Evolutionary conservation across 805 yeast species (phyloP).

Genomic region (Saccharomyces eubayanus): DNA sequence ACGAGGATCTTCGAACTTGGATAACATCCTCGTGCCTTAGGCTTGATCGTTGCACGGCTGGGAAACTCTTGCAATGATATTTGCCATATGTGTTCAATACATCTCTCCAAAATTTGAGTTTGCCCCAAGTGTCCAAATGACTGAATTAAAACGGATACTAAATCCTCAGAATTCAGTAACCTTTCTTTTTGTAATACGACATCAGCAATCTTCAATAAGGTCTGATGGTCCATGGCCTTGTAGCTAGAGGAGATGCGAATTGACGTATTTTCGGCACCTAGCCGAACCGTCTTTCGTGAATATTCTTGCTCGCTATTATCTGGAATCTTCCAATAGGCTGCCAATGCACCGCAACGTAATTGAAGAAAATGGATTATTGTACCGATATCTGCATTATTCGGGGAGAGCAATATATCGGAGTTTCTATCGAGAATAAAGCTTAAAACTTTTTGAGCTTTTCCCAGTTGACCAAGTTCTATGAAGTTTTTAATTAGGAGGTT

Average conservation of each 20-base stretch:
- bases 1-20: constrained; percentile 18
- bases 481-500: constrained; percentile 12
- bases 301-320: background rate
- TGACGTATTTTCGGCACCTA: background rate
- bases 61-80: constrained; percentile 1
- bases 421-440: constrained; percentile 10
- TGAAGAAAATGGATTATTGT: constrained; percentile 17
- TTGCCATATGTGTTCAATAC: constrained; percentile 17
- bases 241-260: constrained; percentile 5
- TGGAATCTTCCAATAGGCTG: constrained; percentile 12
- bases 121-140: constrained; percentile 20
- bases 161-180: constrained; percentile 5
- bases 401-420: constrained; percentile 2
- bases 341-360: constrained; percentile 24
- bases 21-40: background rate
- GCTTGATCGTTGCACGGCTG: background rate
- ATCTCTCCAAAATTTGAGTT: constrained; percentile 11
- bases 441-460: constrained; percentile 19
- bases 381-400: constrained; percentile 8
- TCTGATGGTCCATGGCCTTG: constrained; percentile 8
- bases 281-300: background rate
- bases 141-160: constrained; percentile 20
- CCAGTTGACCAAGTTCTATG: constrained; percentile 14
- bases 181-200: constrained; percentile 6
- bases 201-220: constrained; percentile 11